phyloP scores from a whole-genome alignment of 768 basidiomycete species.

The Mycena chlorophos region DNA sequence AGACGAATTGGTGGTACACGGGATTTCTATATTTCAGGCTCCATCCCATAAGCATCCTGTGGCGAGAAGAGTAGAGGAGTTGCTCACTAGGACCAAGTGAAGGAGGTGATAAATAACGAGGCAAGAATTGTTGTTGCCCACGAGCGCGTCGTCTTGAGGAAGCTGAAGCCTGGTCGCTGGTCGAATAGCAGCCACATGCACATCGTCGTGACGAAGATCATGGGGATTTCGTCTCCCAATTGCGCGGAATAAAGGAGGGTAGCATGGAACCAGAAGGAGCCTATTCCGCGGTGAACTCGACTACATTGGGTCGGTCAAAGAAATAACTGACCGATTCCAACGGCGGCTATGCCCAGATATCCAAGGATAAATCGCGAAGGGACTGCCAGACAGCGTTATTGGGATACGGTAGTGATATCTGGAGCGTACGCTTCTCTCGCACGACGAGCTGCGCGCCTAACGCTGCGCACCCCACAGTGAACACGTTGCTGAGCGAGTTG shows the following conservation, averaged over 20 bases:
- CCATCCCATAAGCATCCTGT: background rate
- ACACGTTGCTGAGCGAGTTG: conserved; percentile 72
- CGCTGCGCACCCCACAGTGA: conserved; percentile 54
- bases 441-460: conserved; percentile 40
- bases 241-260: conserved; percentile 76
- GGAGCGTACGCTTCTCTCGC: conserved; percentile 6
- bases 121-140: conserved; percentile 40
- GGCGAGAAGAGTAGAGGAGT: background rate
- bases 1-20: conserved; percentile 77
- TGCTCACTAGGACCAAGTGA: conserved; percentile 74
- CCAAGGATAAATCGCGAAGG: conserved; percentile 46
- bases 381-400: conserved; percentile 33
- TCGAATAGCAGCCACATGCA: conserved; percentile 64
- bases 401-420: background rate
- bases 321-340: background rate
- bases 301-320: conserved; percentile 44
- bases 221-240: conserved; percentile 75
- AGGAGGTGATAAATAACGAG: conserved; percentile 54
- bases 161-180: conserved; percentile 48
- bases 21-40: conserved; percentile 73
- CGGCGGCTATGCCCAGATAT: conserved; percentile 36
- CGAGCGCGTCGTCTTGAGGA: conserved; percentile 35
- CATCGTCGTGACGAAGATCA: conserved; percentile 48
- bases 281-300: conserved; percentile 71
- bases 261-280: conserved; percentile 78